These are phyloP conservation scores for Chamaecrista fasciculata DNA, from an alignment of 306 rosid genomes.

Conservation along the genomic window DNA sequence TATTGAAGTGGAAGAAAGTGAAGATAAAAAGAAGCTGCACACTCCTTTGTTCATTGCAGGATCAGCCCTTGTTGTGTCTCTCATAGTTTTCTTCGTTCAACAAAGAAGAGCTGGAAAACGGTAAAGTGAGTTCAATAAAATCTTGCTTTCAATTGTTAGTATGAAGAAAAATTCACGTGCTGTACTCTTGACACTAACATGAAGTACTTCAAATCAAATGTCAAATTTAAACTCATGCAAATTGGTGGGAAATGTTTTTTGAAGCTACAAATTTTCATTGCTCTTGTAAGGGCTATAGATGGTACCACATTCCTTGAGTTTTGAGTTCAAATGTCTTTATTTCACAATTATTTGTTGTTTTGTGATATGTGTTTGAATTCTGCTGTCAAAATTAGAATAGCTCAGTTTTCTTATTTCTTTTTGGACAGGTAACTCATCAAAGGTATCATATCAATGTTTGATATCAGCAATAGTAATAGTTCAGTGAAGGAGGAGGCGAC, in stretches of 20 bases:
- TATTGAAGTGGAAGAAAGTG: conserved; percentile 21
- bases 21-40: conserved; percentile 31
- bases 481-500: not conserved
- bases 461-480: not conserved
- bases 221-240: conserved; percentile 1
- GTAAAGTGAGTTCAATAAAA: conserved; percentile 1
- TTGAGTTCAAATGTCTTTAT: not conserved
- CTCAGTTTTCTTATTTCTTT: not conserved
- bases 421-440: not conserved
- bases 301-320: not conserved
- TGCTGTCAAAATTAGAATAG: not conserved
- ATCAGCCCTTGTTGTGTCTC: conserved; percentile 50
- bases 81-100: conserved; percentile 37
- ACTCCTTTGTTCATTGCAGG: conserved; percentile 51
- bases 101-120: conserved; percentile 37
- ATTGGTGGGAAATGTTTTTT: not conserved
- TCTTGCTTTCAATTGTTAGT: conserved; percentile 9
- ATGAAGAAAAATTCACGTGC: not conserved
- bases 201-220: not conserved
- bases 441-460: not conserved
- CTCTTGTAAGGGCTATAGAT: not conserved
- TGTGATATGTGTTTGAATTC: not conserved
- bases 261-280: not conserved
- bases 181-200: not conserved
- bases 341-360: not conserved